Base-by-base conservation (phyloP, 108 stramenopile genomes). In the Cyclotella atomus region DNA sequence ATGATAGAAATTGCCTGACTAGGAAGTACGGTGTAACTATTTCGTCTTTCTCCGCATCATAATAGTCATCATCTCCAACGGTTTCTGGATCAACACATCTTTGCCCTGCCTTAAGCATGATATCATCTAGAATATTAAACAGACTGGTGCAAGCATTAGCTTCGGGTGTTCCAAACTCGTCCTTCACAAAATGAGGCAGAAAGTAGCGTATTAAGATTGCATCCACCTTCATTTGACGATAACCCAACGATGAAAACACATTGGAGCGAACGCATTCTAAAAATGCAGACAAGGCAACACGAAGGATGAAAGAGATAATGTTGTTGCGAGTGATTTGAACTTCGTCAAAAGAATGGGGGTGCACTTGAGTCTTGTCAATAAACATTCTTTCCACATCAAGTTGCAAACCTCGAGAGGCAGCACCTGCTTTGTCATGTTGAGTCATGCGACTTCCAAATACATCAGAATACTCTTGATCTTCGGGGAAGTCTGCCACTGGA, bases 361-460 rank as follows among this genome's bases (percentile, higher is more conserved):
- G 87, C 17, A 89, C 72, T 34, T 69, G 64, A 41, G 84, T 71
- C 60, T 91, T 92, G 68, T 91, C 89, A 38, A 77, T 84, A 69
- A 95, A 93, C 90, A 95, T 92, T 30, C 94, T 85, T 56, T 92
- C 94, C 32, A 95, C 91, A 65, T 95, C 94, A 45, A 95, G 67
- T 19, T 79, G 86, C 65, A 95, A 65, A 29, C 91, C 89, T 45
- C 85, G 85, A 50, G 83, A 75, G 16, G 83, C 66, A 35, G 73
- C 75, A 43, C 63, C 79, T 43, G 41, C 35, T 36, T 73, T 67
- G 59, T 25, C 15, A 49, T 65, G 69, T 68, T 68, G 63, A 35
- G 74, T 61, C 38, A 71, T 46, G 14, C 76, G 69, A 20, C 36
- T 21, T 19, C 80, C 80, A 75, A 81, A 81, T 15, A 75, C 73